phyloP scores from a whole-genome alignment of 805 yeast genomes.

The Pichia nakasei region DNA sequence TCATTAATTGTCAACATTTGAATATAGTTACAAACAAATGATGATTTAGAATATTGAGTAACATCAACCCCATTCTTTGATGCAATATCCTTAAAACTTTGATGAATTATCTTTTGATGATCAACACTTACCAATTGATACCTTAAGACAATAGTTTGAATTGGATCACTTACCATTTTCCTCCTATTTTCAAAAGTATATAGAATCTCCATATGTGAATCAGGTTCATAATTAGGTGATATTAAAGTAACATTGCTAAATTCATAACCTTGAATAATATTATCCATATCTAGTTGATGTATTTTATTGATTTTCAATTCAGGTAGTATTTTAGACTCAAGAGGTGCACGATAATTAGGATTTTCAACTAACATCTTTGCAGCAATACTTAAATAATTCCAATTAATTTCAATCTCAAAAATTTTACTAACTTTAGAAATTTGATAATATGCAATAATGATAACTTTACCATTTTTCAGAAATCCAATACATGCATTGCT shows the following conservation, averaged over 20 bases:
- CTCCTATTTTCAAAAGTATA: slow-evolving; percentile 31
- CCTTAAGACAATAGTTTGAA: slow-evolving; percentile 19
- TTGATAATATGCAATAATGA: slow-evolving; percentile 35
- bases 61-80: slow-evolving; percentile 14
- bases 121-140: slow-evolving; percentile 18
- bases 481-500: slow-evolving; percentile 44
- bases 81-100: slow-evolving; percentile 20
- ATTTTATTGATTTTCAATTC: slow-evolving; percentile 28
- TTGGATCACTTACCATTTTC: slow-evolving; percentile 6
- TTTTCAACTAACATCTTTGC: slow-evolving; percentile 37
- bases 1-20: slow-evolving; percentile 22
- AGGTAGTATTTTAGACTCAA: slow-evolving; percentile 35
- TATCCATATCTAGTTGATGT: slow-evolving; percentile 17
- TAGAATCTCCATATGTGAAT: slow-evolving; percentile 38
- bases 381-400: slow-evolving; percentile 46
- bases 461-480: slow-evolving; percentile 35
- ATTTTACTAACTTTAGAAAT: slow-evolving; percentile 30
- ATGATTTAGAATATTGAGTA: neutral
- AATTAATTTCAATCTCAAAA: slow-evolving; percentile 38
- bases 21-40: slow-evolving; percentile 12
- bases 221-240: slow-evolving; percentile 35
- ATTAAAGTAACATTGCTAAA: slow-evolving; percentile 32
- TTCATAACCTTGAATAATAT: slow-evolving; percentile 6
- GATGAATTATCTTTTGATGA: slow-evolving; percentile 13
- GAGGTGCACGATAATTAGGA: slow-evolving; percentile 44